Conservation (phyloP, 163 green algal species). For the Scenedesmus sp. region DNA sequence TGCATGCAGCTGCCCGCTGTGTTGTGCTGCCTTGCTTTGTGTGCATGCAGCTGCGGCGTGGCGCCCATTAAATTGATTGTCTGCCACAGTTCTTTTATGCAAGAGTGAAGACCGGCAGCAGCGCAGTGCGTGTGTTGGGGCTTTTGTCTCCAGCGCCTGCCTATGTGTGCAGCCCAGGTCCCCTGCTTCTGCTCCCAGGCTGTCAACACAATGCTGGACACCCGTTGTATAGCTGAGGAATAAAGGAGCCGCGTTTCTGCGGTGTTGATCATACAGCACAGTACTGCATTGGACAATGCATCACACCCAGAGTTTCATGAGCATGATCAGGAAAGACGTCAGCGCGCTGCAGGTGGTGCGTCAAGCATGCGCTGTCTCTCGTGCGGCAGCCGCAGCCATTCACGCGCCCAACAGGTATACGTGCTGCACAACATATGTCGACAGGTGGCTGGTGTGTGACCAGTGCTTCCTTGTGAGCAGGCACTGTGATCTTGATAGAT, state of each 20-base stretch:
- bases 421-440: not conserved
- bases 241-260: not conserved
- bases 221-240: not conserved
- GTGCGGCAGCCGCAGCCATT: not conserved
- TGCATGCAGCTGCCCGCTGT: not conserved
- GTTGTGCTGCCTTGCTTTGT: not conserved
- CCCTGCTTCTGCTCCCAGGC: not conserved
- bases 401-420: not conserved
- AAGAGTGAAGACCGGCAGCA: not conserved
- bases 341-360: not conserved
- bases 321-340: not conserved
- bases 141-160: not conserved
- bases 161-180: not conserved
- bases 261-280: not conserved
- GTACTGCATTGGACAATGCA: not conserved
- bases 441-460: not conserved
- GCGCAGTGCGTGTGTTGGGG: not conserved
- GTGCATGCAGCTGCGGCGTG: not conserved
- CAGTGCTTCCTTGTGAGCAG: not conserved
- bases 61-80: not conserved
- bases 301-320: not conserved
- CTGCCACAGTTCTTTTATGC: not conserved
- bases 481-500: slow-evolving; percentile 3
- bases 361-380: not conserved
- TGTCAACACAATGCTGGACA: not conserved